A percentile compares a stretch with the other conserved stretches of the same genome.
These are phyloP conservation scores for Mortierella sp. DNA, from an alignment of 371 early-diverging fungal genomes.

Conservation along the genomic window DNA sequence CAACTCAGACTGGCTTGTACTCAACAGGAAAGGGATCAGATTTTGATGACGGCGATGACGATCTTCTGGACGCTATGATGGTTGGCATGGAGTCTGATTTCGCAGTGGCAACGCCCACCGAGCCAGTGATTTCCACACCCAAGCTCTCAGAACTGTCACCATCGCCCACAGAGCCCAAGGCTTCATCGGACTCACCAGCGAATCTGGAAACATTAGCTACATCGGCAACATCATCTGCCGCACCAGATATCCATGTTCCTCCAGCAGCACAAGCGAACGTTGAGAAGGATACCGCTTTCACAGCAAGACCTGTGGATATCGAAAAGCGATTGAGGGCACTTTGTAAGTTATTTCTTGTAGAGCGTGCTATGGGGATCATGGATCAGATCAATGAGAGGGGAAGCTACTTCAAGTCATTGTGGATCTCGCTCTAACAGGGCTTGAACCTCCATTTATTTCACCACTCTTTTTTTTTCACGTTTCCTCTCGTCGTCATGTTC, in stretches of 20 bases:
- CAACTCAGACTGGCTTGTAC: slow-evolving; percentile 37
- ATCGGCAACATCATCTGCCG: not conserved
- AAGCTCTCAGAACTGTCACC: not conserved
- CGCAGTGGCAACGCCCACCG: slow-evolving; percentile 28
- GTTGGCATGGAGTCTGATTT: slow-evolving; percentile 47
- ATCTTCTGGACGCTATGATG: slow-evolving; percentile 52
- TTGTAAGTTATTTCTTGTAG: slow-evolving; percentile 28
- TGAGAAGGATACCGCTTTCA: slow-evolving; percentile 26
- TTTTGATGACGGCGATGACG: slow-evolving; percentile 29
- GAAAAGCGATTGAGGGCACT: slow-evolving; percentile 43
- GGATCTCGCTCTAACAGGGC: too few species aligned
- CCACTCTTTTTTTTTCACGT: too few species aligned
- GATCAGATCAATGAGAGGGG: too few species aligned
- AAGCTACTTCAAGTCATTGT: not conserved
- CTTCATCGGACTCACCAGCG: too few species aligned
- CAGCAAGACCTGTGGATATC: slow-evolving; percentile 39
- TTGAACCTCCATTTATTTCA: too few species aligned
- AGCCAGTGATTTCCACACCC: slow-evolving; percentile 5
- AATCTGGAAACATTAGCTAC: not conserved
- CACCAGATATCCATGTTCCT: not conserved
- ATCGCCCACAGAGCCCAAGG: not conserved
- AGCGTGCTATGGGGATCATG: too few species aligned
- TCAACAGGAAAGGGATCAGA: slow-evolving; percentile 39
- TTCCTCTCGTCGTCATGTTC: too few species aligned
- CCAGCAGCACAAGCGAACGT: slow-evolving; percentile 4